These are phyloP conservation scores for Prunus yedoensis DNA, from an alignment of 331 rosid genomes.

Conservation along the genomic window DNA sequence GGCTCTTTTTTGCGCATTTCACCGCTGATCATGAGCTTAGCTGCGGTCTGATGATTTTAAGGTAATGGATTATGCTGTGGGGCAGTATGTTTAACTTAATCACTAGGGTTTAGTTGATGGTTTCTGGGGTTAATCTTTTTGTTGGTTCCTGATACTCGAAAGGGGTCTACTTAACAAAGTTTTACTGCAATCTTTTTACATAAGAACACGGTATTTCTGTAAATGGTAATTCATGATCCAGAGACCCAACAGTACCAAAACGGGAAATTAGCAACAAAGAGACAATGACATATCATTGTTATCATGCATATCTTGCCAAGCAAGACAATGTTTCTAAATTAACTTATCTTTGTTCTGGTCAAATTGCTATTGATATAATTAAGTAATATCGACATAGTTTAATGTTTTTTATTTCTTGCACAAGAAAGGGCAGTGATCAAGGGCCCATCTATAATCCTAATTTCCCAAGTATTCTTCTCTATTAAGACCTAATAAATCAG, in stretches of 20 bases:
- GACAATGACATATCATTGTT: background rate
- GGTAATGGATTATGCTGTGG: too few relatives aligned
- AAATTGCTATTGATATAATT: background rate
- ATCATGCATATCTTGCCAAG: background rate
- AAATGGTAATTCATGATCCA: background rate
- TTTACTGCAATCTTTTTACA: background rate
- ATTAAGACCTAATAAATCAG: conserved; percentile 1
- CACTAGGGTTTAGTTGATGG: too few relatives aligned
- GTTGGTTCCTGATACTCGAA: too few relatives aligned
- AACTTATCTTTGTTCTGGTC: background rate
- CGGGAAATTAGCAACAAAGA: too few relatives aligned
- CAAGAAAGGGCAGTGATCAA: background rate
- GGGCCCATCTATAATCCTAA: background rate
- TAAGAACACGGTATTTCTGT: background rate
- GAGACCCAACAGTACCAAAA: too few relatives aligned
- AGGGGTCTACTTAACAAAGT: too few relatives aligned
- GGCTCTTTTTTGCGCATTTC: too few relatives aligned
- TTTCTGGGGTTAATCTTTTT: too few relatives aligned
- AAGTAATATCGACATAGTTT: background rate
- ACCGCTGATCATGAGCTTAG: background rate
- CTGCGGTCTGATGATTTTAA: too few relatives aligned
- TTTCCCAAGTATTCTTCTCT: background rate
- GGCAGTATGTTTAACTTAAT: background rate
- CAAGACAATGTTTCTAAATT: background rate
- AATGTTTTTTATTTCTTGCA: background rate